Evolutionary conservation across 371 early-diverging fungal species (phyloP).

Genomic region (Mortierella sp.): DNA sequence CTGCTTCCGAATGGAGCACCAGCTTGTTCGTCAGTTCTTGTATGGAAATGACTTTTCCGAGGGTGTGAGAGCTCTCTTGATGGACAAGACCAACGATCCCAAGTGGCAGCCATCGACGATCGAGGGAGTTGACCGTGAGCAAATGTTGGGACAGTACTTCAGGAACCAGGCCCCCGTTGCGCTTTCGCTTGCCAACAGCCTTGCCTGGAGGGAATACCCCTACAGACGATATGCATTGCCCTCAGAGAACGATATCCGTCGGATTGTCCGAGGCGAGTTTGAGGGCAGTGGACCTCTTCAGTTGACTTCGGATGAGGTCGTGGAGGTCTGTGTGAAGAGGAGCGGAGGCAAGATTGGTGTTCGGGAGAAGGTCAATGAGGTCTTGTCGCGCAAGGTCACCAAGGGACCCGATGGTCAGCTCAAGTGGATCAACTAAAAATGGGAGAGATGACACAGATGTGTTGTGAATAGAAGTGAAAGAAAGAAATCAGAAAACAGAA

Average conservation of each 20-base stretch:
- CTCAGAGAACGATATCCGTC: constrained; percentile 78
- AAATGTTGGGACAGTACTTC: constrained; percentile 72
- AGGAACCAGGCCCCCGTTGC: constrained; percentile 51
- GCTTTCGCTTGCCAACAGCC: constrained; percentile 49
- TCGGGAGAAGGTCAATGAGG: constrained; percentile 74
- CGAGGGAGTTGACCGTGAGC: constrained; percentile 63
- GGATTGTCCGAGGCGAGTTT: constrained; percentile 66
- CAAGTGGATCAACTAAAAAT: constrained; percentile 57
- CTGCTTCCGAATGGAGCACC: constrained; percentile 90
- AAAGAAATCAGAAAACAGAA: not conserved
- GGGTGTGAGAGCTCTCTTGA: constrained; percentile 85
- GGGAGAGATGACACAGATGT: constrained; percentile 39
- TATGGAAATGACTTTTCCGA: constrained; percentile 86
- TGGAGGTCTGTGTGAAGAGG: constrained; percentile 72
- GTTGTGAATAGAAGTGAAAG: not conserved
- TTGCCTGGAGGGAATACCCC: constrained; percentile 72
- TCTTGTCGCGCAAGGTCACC: constrained; percentile 68
- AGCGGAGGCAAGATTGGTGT: constrained; percentile 74
- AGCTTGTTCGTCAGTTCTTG: constrained; percentile 82
- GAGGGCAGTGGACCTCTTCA: constrained; percentile 62
- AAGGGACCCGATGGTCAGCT: constrained; percentile 43
- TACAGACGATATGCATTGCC: constrained; percentile 81
- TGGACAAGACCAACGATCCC: constrained; percentile 73
- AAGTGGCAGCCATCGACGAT: constrained; percentile 81
- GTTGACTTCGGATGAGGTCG: constrained; percentile 69